Evolutionary conservation across 2,329 filamentous ascomycete species (phyloP), one percentile per base, ranked within the genome.

Genomic region (Colletotrichum eremochloae): DNA sequence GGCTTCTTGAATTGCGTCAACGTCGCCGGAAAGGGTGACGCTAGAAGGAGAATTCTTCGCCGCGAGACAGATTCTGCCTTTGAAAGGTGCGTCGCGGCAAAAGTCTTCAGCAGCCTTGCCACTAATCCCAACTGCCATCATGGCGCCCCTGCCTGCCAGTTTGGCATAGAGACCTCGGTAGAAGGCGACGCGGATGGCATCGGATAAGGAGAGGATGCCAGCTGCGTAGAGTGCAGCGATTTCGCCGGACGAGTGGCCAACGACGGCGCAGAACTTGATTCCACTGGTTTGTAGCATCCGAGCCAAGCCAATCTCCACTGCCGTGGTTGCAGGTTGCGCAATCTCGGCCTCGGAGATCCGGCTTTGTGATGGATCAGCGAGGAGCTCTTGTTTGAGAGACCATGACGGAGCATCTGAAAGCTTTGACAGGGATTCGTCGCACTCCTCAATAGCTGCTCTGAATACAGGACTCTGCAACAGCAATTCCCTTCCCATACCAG

Each of bases 21-120:
- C 48, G 20, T 74, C 68, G 14, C 68, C 72, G 5, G 87, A 88
- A 0, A 88, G 81, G 0, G 88, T 89, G 9, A 86, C 77, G 24
- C 84, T 88, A 0, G 80, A 79, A 0, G 87, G 86, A n/a, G 85
- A 87, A 79, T 90, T 90, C 74, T 85, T 83, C 74, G 87, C 87
- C 0, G 80, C 80, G 4, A 81, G 75, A 56, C 67, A n/a, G 6
- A 62, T 46, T 1, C 60, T 31, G 5, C 71, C 70, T 2, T 58
- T 50, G 1, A 67, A 75, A 12, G 78, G 64, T 4, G 72, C 72
- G 4, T 75, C 48, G 52, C 74, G n/a, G 24, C 66, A 68, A 2
- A 75, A 5, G 75, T 63, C 77, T 70, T 81, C 80, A 11, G 83
- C 81, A 48, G 84, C 82, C 67, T 82, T 80, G 29, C 82, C 80